Evolutionary conservation across 306 rosid species (phyloP).

Genomic region (Acacia confusa): DNA sequence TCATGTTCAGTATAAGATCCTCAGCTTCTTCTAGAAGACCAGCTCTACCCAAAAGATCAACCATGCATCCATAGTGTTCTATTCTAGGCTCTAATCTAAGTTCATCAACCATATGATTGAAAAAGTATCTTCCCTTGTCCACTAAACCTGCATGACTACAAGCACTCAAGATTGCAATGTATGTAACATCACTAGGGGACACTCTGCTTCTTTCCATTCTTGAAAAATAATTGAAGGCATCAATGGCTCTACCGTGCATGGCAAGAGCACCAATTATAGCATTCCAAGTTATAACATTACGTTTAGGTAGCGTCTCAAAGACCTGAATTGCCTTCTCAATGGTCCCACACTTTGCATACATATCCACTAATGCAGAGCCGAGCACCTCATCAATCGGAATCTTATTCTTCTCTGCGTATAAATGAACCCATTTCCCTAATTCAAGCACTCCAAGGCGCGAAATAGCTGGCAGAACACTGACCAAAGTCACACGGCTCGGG

Average conservation of each 20-base stretch:
- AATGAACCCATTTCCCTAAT: slow-evolving; percentile 77
- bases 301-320: slow-evolving; percentile 58
- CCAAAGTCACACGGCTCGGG: slow-evolving; percentile 71
- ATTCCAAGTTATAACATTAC: slow-evolving; percentile 69
- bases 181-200: slow-evolving; percentile 67
- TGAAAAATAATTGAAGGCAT: slow-evolving; percentile 45
- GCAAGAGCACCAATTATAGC: slow-evolving; percentile 67
- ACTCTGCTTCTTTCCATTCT: slow-evolving; percentile 58
- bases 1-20: slow-evolving; percentile 60
- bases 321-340: slow-evolving; percentile 79
- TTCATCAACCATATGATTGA: slow-evolving; percentile 59
- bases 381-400: slow-evolving; percentile 57
- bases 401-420: slow-evolving; percentile 56
- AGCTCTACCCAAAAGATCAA: slow-evolving; percentile 73
- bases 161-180: slow-evolving; percentile 63
- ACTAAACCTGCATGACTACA: slow-evolving; percentile 81
- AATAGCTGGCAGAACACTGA: slow-evolving; percentile 70
- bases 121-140: slow-evolving; percentile 53
- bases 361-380: slow-evolving; percentile 78
- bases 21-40: slow-evolving; percentile 76
- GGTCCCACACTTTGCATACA: slow-evolving; percentile 77
- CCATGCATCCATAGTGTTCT: slow-evolving; percentile 86
- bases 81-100: slow-evolving; percentile 59
- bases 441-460: slow-evolving; percentile 70
- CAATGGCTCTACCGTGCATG: slow-evolving; percentile 65